Percentiles rank a stretch among this genome's conserved stretches.
These are phyloP conservation scores for Penicillium sp. DNA, from an alignment of 2,329 filamentous ascomycete species.

Conservation along the genomic window DNA sequence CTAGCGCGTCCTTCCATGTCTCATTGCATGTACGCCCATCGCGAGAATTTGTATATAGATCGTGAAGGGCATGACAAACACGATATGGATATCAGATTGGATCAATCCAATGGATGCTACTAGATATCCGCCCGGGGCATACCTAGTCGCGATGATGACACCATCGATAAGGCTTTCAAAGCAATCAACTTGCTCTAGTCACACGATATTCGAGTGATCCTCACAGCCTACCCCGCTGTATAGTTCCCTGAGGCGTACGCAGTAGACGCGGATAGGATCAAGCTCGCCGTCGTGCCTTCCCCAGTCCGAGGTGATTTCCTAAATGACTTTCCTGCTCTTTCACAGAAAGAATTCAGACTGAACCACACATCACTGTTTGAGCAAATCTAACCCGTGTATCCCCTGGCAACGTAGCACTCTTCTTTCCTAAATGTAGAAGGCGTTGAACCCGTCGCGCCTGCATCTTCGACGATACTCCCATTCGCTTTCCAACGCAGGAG, in stretches of 20 bases:
- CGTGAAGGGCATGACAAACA: not conserved
- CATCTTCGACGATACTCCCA: constrained; percentile 25
- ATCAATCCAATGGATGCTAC: no score
- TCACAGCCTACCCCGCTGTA: not conserved
- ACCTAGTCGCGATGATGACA: no score
- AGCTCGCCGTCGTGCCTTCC: not conserved
- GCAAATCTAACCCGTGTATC: not conserved
- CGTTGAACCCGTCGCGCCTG: constrained; percentile 26
- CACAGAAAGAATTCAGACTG: not conserved
- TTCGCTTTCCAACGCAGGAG: constrained; percentile 31
- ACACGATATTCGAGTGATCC: not conserved
- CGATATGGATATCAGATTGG: not conserved
- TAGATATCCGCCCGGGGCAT: no score
- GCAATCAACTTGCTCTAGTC: not conserved
- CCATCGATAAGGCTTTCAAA: not conserved
- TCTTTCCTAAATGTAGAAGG: not conserved
- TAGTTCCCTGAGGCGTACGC: not conserved
- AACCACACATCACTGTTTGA: not conserved
- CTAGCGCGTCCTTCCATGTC: no score
- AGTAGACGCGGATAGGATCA: not conserved
- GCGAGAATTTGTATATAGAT: no score
- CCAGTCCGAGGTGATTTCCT: constrained; percentile 4
- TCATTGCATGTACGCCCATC: no score
- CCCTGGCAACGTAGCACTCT: not conserved
- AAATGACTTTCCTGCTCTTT: constrained; percentile 8